phyloP scores from a whole-genome alignment of 2,329 filamentous ascomycete species.

The Phyllosticta capitalensis region DNA sequence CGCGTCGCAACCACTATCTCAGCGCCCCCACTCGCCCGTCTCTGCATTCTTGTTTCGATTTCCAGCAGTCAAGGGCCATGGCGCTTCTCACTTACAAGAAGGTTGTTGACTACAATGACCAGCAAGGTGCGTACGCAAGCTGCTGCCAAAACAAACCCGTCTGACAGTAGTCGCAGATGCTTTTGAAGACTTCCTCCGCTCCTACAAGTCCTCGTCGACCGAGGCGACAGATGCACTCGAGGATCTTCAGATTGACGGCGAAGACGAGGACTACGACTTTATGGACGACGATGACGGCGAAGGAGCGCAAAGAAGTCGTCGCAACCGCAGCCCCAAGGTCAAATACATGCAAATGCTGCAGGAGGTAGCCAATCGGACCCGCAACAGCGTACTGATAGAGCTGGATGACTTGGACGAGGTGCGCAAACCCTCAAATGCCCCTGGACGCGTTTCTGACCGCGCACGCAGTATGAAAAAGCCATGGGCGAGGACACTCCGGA shows the following conservation, averaged over 20 bases:
- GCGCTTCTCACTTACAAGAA: constrained; percentile 72
- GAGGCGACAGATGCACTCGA: constrained; percentile 73
- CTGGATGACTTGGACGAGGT: constrained; percentile 76
- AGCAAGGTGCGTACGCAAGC: constrained; percentile 54
- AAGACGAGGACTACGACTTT: constrained; percentile 90
- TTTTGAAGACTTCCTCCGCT: constrained; percentile 78
- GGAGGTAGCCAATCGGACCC: constrained; percentile 70
- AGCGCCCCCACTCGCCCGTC: background rate
- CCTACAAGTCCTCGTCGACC: constrained; percentile 73
- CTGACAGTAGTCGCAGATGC: constrained; percentile 47
- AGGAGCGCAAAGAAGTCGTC: constrained; percentile 37
- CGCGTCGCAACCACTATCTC: background rate
- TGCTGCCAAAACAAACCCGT: constrained; percentile 13
- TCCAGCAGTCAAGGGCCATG: constrained; percentile 47
- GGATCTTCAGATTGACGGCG: constrained; percentile 76
- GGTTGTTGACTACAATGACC: constrained; percentile 77
- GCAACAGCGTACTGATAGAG: constrained; percentile 73
- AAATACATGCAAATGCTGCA: constrained; percentile 89
- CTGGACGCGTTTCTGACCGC: background rate
- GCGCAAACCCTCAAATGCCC: constrained; percentile 22
- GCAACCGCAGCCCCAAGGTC: constrained; percentile 47
- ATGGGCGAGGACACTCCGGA: constrained; percentile 47
- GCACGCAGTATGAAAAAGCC: constrained; percentile 61
- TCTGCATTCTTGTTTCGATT: background rate
- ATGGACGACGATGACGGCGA: constrained; percentile 69